These are phyloP conservation scores for Entophlyctis luteolus DNA, from an alignment of 192 early-diverging fungal species.

Conservation along the genomic window DNA sequence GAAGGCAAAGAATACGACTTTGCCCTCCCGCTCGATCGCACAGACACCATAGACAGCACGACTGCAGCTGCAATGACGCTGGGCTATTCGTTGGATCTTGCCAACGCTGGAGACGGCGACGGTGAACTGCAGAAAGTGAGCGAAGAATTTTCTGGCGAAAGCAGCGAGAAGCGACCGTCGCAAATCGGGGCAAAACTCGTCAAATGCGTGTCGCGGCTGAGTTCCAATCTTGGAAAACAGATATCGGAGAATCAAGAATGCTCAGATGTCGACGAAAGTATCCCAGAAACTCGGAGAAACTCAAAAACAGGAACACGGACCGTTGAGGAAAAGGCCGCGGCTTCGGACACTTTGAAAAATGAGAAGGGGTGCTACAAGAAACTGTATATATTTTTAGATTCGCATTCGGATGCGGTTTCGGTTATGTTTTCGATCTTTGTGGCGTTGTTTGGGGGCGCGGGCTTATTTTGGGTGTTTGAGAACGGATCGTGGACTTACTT, in stretches of 20 bases:
- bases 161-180: not conserved
- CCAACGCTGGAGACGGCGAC: not conserved
- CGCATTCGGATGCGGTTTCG: conserved; percentile 10
- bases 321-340: no score
- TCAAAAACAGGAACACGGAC: no score
- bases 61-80: conserved; percentile 17
- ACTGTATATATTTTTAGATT: conserved; percentile 2
- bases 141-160: not conserved
- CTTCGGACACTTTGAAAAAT: no score
- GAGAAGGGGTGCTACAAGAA: not conserved
- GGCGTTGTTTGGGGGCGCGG: conserved; percentile 3
- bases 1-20: conserved; percentile 17
- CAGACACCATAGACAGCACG: conserved; percentile 14
- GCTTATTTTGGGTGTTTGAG: not conserved
- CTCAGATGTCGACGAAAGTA: not conserved
- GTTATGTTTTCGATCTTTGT: not conserved
- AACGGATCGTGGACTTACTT: conserved; percentile 9
- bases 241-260: not conserved
- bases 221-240: not conserved
- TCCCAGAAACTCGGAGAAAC: no score
- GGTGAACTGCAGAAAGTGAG: not conserved
- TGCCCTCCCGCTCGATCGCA: conserved; percentile 10
- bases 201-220: not conserved
- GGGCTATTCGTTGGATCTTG: conserved; percentile 5
- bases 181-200: not conserved